A percentile compares a stretch with the other conserved stretches of the same genome.
Evolutionary conservation across 768 basidiomycete genomes (phyloP).

Genomic region (Leccinum subgranulosum): DNA sequence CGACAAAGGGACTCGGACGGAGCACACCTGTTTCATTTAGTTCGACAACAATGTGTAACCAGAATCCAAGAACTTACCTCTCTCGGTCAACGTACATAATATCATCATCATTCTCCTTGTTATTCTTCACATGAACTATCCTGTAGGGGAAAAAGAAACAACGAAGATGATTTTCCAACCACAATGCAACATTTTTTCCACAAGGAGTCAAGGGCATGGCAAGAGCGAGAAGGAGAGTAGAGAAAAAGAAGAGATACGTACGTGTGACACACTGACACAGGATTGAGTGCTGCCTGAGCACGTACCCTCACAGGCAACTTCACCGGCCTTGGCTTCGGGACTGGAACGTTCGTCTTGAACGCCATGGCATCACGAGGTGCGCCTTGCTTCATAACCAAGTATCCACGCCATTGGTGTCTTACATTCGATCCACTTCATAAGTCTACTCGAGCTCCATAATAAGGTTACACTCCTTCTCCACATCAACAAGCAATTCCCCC

Average conservation of each 20-base stretch:
- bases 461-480: constrained; percentile 25
- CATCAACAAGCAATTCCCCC: constrained; percentile 22
- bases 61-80: too few relatives aligned
- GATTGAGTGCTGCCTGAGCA: constrained; percentile 59
- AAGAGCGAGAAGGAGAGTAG: background rate
- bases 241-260: constrained; percentile 12
- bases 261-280: constrained; percentile 42
- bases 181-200: background rate
- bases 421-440: background rate
- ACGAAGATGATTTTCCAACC: constrained; percentile 61
- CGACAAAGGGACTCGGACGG: too few relatives aligned
- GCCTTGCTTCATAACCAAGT: constrained; percentile 23
- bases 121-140: too few relatives aligned
- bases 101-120: too few relatives aligned
- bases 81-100: too few relatives aligned
- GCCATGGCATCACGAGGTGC: constrained; percentile 28
- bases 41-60: too few relatives aligned
- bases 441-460: background rate
- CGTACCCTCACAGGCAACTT: constrained; percentile 53
- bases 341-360: constrained; percentile 25
- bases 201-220: background rate
- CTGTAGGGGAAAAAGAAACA: too few relatives aligned
- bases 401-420: constrained; percentile 25
- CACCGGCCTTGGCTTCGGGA: constrained; percentile 34
- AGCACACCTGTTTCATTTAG: too few relatives aligned